These are phyloP conservation scores for Saccharomycopsis crataegensis DNA, from an alignment of 1,139 yeast species.

Conservation along the genomic window DNA sequence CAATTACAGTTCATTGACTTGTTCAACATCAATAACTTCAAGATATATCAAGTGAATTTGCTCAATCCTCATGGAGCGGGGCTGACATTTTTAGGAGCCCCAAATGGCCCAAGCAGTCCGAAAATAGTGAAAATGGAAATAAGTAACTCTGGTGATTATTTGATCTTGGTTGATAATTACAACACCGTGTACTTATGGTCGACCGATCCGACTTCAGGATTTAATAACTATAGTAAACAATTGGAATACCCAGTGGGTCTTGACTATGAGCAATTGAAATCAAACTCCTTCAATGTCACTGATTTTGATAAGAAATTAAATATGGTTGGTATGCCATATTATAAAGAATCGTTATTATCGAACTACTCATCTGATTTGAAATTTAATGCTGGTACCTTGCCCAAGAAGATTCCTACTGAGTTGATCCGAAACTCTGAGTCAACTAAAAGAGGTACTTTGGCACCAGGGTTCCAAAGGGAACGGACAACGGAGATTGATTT, in stretches of 20 bases:
- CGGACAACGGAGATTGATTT: conserved; percentile 5
- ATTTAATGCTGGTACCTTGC: conserved; percentile 50
- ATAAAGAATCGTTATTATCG: conserved; percentile 68
- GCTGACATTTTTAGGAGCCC: too few species aligned
- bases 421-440: conserved; percentile 26
- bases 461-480: conserved; percentile 19
- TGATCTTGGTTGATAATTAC: conserved; percentile 61
- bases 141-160: conserved; percentile 69
- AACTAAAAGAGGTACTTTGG: conserved; percentile 22
- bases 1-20: conserved; percentile 82
- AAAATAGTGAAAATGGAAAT: conserved; percentile 15
- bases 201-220: conserved; percentile 30
- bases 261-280: conserved; percentile 20
- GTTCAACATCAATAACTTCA: conserved; percentile 63
- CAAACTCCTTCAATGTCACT: conserved; percentile 29
- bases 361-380: conserved; percentile 64
- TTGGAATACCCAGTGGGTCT: conserved; percentile 43
- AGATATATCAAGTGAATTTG: conserved; percentile 41
- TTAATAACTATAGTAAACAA: conserved; percentile 41
- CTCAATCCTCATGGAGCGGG: background rate
- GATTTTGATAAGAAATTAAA: conserved; percentile 54
- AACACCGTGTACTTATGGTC: conserved; percentile 76
- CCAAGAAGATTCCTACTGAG: conserved; percentile 38
- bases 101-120: background rate
- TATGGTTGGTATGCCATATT: conserved; percentile 80